These are phyloP conservation scores for Trichaptum fuscoviolaceum DNA, from an alignment of 768 basidiomycete genomes.

Conservation along the genomic window DNA sequence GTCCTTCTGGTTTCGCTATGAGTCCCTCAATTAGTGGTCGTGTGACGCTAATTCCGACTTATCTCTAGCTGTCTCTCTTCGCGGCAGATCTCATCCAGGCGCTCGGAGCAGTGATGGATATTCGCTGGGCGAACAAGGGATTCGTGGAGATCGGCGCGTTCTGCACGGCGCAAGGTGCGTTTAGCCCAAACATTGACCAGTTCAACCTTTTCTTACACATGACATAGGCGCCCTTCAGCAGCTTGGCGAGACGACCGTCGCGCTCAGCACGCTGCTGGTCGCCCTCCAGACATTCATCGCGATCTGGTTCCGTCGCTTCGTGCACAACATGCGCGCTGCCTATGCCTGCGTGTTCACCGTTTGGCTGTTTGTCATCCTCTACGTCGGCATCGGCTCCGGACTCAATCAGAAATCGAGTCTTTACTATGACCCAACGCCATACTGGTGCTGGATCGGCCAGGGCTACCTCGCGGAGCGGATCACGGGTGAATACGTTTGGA, in stretches of 20 bases:
- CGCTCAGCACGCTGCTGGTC: constrained; percentile 36
- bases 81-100: constrained; percentile 7
- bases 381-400: constrained; percentile 27
- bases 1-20: background rate
- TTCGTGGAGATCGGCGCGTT: constrained; percentile 27
- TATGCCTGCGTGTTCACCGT: constrained; percentile 21
- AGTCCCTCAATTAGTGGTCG: constrained; percentile 10
- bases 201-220: background rate
- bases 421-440: constrained; percentile 9
- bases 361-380: constrained; percentile 28
- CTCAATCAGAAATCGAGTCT: constrained; percentile 12
- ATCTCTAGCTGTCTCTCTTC: constrained; percentile 18
- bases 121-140: constrained; percentile 30
- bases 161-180: constrained; percentile 33
- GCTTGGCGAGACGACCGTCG: constrained; percentile 37
- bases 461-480: constrained; percentile 13
- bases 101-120: constrained; percentile 8
- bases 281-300: constrained; percentile 37
- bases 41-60: constrained; percentile 13
- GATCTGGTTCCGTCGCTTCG: constrained; percentile 29
- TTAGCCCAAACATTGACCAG: background rate
- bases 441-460: constrained; percentile 26
- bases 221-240: constrained; percentile 33
- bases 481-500: constrained; percentile 25
- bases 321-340: constrained; percentile 23